Evolutionary conservation across 441 rosid species (phyloP), one percentile per base, ranked within the genome.

Genomic region (Croton setiger): DNA sequence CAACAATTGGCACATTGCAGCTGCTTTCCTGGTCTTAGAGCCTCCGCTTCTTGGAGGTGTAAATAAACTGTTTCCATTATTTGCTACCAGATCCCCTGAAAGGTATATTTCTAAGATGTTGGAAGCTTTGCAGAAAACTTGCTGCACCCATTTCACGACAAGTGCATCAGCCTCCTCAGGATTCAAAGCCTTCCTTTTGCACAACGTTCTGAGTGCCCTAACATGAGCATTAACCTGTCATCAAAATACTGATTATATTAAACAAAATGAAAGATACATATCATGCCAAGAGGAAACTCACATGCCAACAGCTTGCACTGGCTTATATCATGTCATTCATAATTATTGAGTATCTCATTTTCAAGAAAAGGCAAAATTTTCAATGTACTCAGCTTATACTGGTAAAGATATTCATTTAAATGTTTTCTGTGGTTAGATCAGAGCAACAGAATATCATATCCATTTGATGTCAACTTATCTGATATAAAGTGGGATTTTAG

Each of bases 221-320:
- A 90, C 90, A 77, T 94, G 98, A 68, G 99, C 96, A 77, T 84
- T 88, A 60, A 94, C 98, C 98, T 94, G 85, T 55, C 79, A 85
- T 68, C 67, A 75, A 71, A 70, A 14, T 67, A 41, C 72, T 59
- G 66, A 48, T 18, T 27, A 27, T 27, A 27, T 27, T 64, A 66
- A 73, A 45, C 20, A 39, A 55, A 73, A 14, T 64, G 41, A 53
- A 61, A 27, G 31, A 58, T n/a, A 57, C 12, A 39, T 33, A 64
- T 36, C 37, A 57, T 33, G 17, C 41, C 21, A 17, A 15, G 37
- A 52, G 5, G 35, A 68, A 37, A 35, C 45, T 66, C 21, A 20
- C 12, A 39, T n/a, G 59, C 53, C 43, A 53, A 53, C 60, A 57
- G 36, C 47, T 56, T 35, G 6, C 37, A 21, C 17, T 20, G 13